Base-by-base conservation (phyloP, 2,329 filamentous ascomycete species). In the Sclerotinia nivalis region DNA sequence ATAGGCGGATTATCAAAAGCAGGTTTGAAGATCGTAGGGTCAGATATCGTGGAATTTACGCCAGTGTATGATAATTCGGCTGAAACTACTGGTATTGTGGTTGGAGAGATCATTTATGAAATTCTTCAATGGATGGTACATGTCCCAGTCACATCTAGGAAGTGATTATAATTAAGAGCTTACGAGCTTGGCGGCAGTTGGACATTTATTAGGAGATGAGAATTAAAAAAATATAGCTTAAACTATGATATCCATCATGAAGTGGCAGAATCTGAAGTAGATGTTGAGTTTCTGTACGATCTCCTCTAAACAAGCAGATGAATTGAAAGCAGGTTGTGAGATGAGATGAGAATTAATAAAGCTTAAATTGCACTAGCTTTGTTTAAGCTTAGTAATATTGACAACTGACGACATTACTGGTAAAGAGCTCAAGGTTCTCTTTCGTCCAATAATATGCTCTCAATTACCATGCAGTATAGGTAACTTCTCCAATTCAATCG, bases 1-100 rank as follows among this genome's bases (percentile, higher is more conserved):
- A 74, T 79, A 45, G 62, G 73, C 4, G 77, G 77, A 3, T 66
- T 79, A 9, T 74, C 75, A 1, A 66, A 74, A 59, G 76, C 76
- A 7, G 75, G 74, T 0, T 50, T 79, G n/a, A 77, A 77, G 34
- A 76, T 79, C 22, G 71, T 79, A 8, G 77, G 77, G 2, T 74
- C 75, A 54, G 77, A 79, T 71, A 73, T 79, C 4, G 77, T 79
- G 1, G 77, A 79, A 66, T 78, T 77, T 43, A 76, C 74, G 9
- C 77, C 77, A 1, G 56, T 76, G 1, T 78, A 78, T 62, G 77
- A 79, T 64, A 77, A 76, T 54, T 72, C 74, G 10, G 77, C 76
- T 5, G 77, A 79, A 62, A 77, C 76, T 0, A 78, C 77, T 0
- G 76, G 73, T 8, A 76, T 78, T 47, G 74, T 74, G 22, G 70